Base-by-base conservation (phyloP, 495 filamentous ascomycete species). In the Astrocystis sublimbata region DNA sequence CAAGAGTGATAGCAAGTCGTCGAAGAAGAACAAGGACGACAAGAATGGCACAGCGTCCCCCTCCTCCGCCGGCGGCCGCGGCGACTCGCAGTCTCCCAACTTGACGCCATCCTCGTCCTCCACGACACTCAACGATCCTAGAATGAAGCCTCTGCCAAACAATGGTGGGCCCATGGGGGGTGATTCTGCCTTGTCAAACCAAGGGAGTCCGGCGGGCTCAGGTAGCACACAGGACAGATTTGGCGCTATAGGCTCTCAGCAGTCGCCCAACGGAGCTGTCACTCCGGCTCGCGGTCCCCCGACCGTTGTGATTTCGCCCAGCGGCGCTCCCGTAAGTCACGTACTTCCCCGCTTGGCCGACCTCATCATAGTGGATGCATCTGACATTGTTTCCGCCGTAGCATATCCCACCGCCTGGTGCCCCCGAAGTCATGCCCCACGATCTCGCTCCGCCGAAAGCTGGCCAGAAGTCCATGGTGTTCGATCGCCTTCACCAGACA, bases 381-480 rank as follows among this genome's bases (percentile, higher is more conserved):
- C 26, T 42, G n/a, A 51, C 26, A 13, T 46, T 23, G 38, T 60
- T 2, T 61, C 15, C 36, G 9, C 6, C 33, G 6, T 69, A 97
- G 93, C 96, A 98, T 80, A 82, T 91, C 35, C 92, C 94, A 64
- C 92, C 92, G 55, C 96, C 96, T 51, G 94, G 94, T 62, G 90
- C 93, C 45, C 87, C 92, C 47, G 94, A 99, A 79, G 96, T 93
- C 1, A 98, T 99, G 96, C 94, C 96, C 38, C 91, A 93, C 66
- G 94, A 99, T 72, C 89, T 99, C 58, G 92, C 92, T 30, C 94
- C 96, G 31, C 94, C 94, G 1, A 92, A 96, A 72, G 85, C 86
- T 41, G 90, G 90, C 24, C 83, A 86, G 67, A 98, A 97, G 76
- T 92, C 92, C 5, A 73, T 91, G 67, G 86, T 96, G 65, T 97